Percentiles rank a stretch among this genome's conserved stretches.
phyloP scores from a whole-genome alignment of 192 early-diverging fungal species.

The Spizellomyces punctatus region DNA sequence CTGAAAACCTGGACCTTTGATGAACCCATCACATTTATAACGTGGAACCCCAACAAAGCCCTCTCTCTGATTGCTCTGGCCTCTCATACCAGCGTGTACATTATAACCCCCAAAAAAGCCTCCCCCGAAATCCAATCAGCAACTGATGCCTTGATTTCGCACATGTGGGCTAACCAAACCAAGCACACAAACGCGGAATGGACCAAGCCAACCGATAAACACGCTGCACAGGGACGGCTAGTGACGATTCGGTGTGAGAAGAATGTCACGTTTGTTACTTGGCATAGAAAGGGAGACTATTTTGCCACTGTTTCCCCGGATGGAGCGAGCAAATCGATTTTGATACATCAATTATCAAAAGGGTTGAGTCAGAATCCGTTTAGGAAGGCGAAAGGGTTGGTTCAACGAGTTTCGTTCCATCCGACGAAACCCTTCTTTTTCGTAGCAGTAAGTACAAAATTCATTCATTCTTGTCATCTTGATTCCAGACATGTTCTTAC shows the following conservation, averaged over 20 bases:
- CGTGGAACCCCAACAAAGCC: slow-evolving; percentile 88
- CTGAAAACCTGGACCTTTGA: slow-evolving; percentile 75
- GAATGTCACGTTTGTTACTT: slow-evolving; percentile 76
- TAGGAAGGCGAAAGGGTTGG: slow-evolving; percentile 82
- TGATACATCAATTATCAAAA: slow-evolving; percentile 91
- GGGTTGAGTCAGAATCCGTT: slow-evolving; percentile 91
- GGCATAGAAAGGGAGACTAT: slow-evolving; percentile 98
- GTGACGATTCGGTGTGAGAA: slow-evolving; percentile 14
- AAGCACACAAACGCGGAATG: slow-evolving; percentile 26
- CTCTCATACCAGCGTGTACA: slow-evolving; percentile 45
- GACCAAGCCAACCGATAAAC: slow-evolving; percentile 30
- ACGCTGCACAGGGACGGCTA: background rate
- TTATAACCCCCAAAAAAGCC: slow-evolving; percentile 36
- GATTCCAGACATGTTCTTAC: background rate
- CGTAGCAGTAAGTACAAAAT: slow-evolving; percentile 65
- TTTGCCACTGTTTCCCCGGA: slow-evolving; percentile 84
- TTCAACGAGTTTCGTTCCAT: slow-evolving; percentile 91
- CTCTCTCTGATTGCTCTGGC: slow-evolving; percentile 79
- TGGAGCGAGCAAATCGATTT: slow-evolving; percentile 65
- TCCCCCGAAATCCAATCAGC: slow-evolving; percentile 26
- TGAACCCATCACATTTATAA: slow-evolving; percentile 69
- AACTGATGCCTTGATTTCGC: slow-evolving; percentile 34
- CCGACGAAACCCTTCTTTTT: slow-evolving; percentile 90
- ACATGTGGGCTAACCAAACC: slow-evolving; percentile 25
- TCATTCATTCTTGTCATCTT: slow-evolving; percentile 1